Percentiles rank a stretch among this genome's conserved stretches.
These are phyloP conservation scores for Penicillium taxi DNA, from an alignment of 495 filamentous ascomycete genomes.

Conservation along the genomic window DNA sequence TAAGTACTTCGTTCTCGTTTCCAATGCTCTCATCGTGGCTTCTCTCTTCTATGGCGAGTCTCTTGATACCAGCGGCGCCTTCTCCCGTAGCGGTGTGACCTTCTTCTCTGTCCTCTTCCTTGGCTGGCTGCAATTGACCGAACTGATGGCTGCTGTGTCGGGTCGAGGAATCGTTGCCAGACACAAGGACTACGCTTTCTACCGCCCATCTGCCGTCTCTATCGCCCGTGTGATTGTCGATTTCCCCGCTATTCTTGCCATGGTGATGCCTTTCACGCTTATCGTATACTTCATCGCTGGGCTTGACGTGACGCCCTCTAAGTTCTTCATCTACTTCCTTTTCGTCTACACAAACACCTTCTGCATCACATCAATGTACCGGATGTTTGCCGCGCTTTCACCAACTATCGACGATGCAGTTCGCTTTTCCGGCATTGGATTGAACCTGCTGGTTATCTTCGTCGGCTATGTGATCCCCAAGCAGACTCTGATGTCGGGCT, in stretches of 20 bases:
- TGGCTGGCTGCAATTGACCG: conserved; percentile 67
- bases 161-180: conserved; percentile 56
- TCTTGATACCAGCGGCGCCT: conserved; percentile 56
- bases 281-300: conserved; percentile 63
- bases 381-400: conserved; percentile 68
- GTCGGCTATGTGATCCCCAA: conserved; percentile 75
- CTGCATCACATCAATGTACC: conserved; percentile 59
- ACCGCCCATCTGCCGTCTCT: conserved; percentile 63
- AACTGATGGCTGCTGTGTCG: conserved; percentile 60
- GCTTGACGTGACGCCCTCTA: conserved; percentile 55
- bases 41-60: conserved; percentile 65
- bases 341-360: conserved; percentile 65
- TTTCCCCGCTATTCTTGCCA: conserved; percentile 56
- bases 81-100: conserved; percentile 56
- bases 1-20: conserved; percentile 69
- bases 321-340: conserved; percentile 67
- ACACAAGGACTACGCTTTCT: conserved; percentile 71
- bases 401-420: conserved; percentile 67
- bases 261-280: conserved; percentile 56
- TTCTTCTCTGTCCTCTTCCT: conserved; percentile 72
- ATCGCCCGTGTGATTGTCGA: conserved; percentile 63
- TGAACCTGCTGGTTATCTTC: conserved; percentile 66
- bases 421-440: conserved; percentile 57
- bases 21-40: conserved; percentile 66
- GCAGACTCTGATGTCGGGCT: conserved; percentile 48